Evolutionary conservation across 1,139 yeast genomes (phyloP), one percentile per base, ranked within the genome.

Genomic region (Citeromyces siamensis): DNA sequence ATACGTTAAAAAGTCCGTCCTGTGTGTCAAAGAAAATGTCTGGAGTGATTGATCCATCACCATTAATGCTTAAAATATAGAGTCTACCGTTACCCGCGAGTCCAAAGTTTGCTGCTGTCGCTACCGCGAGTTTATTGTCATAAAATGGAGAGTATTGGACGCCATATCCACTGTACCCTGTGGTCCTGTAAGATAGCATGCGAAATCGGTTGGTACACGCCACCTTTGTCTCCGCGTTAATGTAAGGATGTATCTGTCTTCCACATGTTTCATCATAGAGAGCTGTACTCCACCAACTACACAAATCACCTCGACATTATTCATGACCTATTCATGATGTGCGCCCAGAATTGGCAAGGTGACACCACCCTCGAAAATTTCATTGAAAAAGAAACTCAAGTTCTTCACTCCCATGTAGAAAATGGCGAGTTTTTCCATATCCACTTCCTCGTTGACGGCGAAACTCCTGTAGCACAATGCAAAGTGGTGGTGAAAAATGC

Each of bases 31-130:
- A 88, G 12, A 68, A 59, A 4, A 68, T 61, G 38, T 74, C 77
- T 32, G 70, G 70, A 5, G 51, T 49, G 17, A 84, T 68, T 16
- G 52, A 52, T 1, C 97, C 97, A 42, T 66, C 62, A 7, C 75
- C 71, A 36, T 70, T 73, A 38, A 90, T 80, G 38, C 74, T 74
- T 27, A 88, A 60, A 2, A 88, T 63, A 48, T 64, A 78, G 21
- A 90, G 62, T 44, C 84, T 68, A 3, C 98, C 98, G 54, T 90
- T 90, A 3, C 98, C 98, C 3, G 85, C 95, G 7, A 90, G 64
- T 2, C 97, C 97, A 56, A 79, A 90, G 58, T 90, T 90, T 26
- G 97, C 85, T 0, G 95, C 80, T 0, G 94, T 67, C 1, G 95
- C 93, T 26, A 85, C 93, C 0, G 95, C 96, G 10, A 90, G 54